These are phyloP conservation scores for Dioszegia hungarica DNA, from an alignment of 768 basidiomycete species.

Conservation along the genomic window DNA sequence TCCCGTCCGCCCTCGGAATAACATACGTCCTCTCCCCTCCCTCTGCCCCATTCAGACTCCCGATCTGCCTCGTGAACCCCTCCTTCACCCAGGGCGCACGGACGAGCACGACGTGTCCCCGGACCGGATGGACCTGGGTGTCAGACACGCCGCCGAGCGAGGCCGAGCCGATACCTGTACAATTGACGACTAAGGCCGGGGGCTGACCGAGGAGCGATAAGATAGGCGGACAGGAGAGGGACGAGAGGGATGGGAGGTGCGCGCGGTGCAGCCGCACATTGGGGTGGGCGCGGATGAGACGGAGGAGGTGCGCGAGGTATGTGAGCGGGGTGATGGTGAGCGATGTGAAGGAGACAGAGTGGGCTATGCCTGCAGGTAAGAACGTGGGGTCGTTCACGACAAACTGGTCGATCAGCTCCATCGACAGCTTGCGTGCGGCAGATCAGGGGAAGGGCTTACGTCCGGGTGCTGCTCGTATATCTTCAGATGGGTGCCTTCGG, in stretches of 20 bases:
- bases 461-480: slow-evolving; percentile 46
- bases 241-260: slow-evolving; percentile 27
- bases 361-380: slow-evolving; percentile 13
- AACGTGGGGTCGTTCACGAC: background rate
- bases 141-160: slow-evolving; percentile 42
- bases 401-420: slow-evolving; percentile 10
- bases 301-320: slow-evolving; percentile 39
- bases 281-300: slow-evolving; percentile 10
- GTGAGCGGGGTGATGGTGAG: slow-evolving; percentile 46
- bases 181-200: slow-evolving; percentile 32
- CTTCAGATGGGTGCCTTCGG: slow-evolving; percentile 37
- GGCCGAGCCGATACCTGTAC: slow-evolving; percentile 44
- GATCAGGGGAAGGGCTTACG: slow-evolving; percentile 21
- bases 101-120: slow-evolving; percentile 46
- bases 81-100: slow-evolving; percentile 42
- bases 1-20: slow-evolving; percentile 47
- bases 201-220: slow-evolving; percentile 19
- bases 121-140: slow-evolving; percentile 37
- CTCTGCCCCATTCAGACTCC: slow-evolving; percentile 34
- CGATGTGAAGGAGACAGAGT: slow-evolving; percentile 46
- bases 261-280: slow-evolving; percentile 28
- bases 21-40: slow-evolving; percentile 48
- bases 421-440: too few species aligned
- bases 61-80: slow-evolving; percentile 44
- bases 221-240: slow-evolving; percentile 12